A percentile compares a stretch with the other conserved stretches of the same genome.
Conservation (phyloP, 495 filamentous ascomycete species). For the Aspergillus ostianus region DNA sequence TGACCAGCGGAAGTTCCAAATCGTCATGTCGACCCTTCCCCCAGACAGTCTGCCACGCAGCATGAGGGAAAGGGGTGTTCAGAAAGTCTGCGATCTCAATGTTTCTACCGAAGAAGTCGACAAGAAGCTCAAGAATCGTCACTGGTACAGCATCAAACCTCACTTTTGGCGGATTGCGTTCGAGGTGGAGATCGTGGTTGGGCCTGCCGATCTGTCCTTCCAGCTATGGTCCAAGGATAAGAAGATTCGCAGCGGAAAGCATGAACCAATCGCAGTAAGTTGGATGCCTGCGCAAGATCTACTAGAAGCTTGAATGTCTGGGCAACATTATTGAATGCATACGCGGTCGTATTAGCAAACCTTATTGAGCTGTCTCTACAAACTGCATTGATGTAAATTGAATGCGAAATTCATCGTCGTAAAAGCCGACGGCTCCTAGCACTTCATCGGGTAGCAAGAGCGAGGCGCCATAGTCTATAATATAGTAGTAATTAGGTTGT, state of each 20-base stretch:
- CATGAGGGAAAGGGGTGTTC: slow-evolving; percentile 32
- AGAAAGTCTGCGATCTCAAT: slow-evolving; percentile 26
- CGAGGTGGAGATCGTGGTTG: slow-evolving; percentile 51
- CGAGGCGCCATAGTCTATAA: too few relatives aligned
- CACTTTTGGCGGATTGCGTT: slow-evolving; percentile 49
- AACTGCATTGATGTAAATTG: too few relatives aligned
- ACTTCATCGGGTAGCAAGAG: too few relatives aligned
- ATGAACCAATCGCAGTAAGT: slow-evolving; percentile 49
- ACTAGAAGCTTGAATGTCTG: background rate
- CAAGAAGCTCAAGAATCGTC: slow-evolving; percentile 44
- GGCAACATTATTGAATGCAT: background rate
- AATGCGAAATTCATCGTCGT: too few relatives aligned
- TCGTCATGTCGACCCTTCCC: slow-evolving; percentile 49
- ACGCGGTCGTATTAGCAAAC: background rate
- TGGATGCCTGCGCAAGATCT: slow-evolving; percentile 36
- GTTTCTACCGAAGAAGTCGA: slow-evolving; percentile 35
- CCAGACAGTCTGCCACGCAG: slow-evolving; percentile 40
- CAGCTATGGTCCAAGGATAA: slow-evolving; percentile 52
- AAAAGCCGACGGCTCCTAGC: too few relatives aligned
- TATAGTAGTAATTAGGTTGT: too few relatives aligned
- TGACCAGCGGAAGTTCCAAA: slow-evolving; percentile 41
- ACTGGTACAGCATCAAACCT: slow-evolving; percentile 42
- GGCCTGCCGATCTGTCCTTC: slow-evolving; percentile 55
- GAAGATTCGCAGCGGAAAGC: slow-evolving; percentile 39
- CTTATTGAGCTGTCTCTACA: background rate